phyloP scores from a whole-genome alignment of 75 land plant genomes.

The Cupressus sempervirens region DNA sequence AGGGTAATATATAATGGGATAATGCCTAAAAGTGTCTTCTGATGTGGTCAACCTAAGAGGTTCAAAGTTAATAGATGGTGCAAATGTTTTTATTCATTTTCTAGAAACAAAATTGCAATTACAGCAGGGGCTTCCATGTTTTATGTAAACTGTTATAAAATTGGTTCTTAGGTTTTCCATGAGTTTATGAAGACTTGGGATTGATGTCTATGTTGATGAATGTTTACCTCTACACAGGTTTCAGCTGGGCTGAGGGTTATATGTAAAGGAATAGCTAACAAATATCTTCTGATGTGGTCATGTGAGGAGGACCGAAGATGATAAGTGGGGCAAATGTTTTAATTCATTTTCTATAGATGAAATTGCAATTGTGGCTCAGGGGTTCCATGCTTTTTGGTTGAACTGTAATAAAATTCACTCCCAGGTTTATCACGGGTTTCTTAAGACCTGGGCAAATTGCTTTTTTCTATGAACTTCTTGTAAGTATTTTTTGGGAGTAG shows the following conservation, averaged over 20 bases:
- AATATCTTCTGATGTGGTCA: not conserved
- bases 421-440: not conserved
- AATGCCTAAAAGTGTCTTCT: not conserved
- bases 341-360: not conserved
- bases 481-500: not conserved
- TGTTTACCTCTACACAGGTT: not conserved
- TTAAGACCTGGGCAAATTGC: not conserved
- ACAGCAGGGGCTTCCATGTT: not conserved
- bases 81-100: not conserved
- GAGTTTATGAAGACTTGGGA: not conserved
- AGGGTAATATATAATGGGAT: not conserved
- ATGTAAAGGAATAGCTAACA: slow-evolving; percentile 1
- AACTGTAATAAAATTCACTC: not conserved
- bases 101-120: not conserved
- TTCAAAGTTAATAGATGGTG: not conserved
- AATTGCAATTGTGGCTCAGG: not conserved
- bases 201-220: no score
- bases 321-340: not conserved
- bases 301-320: not conserved
- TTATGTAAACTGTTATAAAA: not conserved
- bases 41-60: not conserved
- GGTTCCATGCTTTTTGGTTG: not conserved
- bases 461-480: not conserved
- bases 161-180: not conserved
- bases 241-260: not conserved